Base-by-base conservation (phyloP, 225 moss, liverwort and hornwort species). In the Anthoceros angustus region DNA sequence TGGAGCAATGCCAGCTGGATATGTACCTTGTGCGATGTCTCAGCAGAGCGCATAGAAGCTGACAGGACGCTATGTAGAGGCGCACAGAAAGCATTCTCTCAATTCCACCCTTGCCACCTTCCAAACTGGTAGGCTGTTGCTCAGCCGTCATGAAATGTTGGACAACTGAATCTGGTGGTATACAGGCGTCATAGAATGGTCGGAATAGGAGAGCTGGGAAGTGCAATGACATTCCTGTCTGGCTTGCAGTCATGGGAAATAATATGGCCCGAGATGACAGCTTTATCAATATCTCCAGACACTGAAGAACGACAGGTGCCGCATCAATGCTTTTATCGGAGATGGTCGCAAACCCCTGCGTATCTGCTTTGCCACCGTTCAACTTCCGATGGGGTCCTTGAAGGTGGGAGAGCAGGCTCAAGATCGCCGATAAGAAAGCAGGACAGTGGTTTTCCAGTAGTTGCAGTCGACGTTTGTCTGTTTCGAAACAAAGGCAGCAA, bases 11-110 rank as follows among this genome's bases (percentile, higher is more conserved):
- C 41, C 10, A 48, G 11, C 32, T 5, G 40, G 61, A 8, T 68
- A 67, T 66, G 64, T 78, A 83, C 95, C 80, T 79, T 61, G 83
- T 80, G 62, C 87, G 92, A 82, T 98, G 92, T 38, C 92, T 75
- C 41, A 98, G 73, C 66, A 98, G 71, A 70, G 92, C 85, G 77
- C 89, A 92, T 16, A 98, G 83, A 69, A 92, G 84, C 55, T 78
- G 84, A 74, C 98, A 98, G 84, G 87, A 89, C 40, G 80, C 83
- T 70, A 92, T 77, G 68, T 87, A 98, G 10, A 92, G 80, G 73
- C 75, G 84, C 67, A 77, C 74, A 42, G 68, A 74, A 24, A 76
- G 62, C 48, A 72, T 68, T 39, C 63, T 70, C 41, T 45, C 60
- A 66, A 73, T 72, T 74, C 24, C 69, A 42, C 71, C 64, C 15